Evolutionary conservation across 768 basidiomycete species (phyloP).

Genomic region (Leccinum uliginosum): DNA sequence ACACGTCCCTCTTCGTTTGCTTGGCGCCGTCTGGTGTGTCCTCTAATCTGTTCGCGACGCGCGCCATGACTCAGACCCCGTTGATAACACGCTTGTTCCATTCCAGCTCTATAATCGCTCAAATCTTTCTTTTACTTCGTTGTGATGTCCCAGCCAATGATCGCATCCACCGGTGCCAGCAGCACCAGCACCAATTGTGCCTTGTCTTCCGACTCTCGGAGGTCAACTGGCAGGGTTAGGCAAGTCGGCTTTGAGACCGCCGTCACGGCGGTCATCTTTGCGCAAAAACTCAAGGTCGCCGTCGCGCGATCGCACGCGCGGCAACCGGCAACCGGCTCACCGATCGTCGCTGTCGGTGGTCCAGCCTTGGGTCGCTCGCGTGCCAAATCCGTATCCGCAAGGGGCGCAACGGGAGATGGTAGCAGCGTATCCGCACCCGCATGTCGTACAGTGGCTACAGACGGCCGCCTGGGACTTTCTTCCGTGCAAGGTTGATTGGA

Average conservation of each 20-base stretch:
- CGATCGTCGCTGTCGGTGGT: background rate
- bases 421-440: too few species aligned
- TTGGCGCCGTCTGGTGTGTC: constrained; percentile 3
- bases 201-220: background rate
- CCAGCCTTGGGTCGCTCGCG: constrained; percentile 2
- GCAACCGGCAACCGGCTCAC: background rate
- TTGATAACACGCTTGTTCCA: background rate
- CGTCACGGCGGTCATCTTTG: constrained; percentile 20
- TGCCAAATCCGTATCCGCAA: constrained; percentile 4
- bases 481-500: background rate
- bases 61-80: background rate
- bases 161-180: background rate
- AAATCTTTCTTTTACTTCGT: background rate
- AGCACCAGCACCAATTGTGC: background rate
- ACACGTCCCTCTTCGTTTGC: background rate
- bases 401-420: background rate
- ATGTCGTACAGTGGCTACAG: background rate
- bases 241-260: constrained; percentile 22
- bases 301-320: constrained; percentile 8
- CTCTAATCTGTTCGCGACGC: background rate
- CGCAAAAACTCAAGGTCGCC: constrained; percentile 20
- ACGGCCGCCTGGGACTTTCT: background rate
- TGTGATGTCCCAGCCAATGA: constrained; percentile 1
- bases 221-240: constrained; percentile 1
- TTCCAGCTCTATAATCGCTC: background rate